These are phyloP conservation scores for Mycena citricolor DNA, from an alignment of 1,284 basidiomycete species.

Conservation along the genomic window DNA sequence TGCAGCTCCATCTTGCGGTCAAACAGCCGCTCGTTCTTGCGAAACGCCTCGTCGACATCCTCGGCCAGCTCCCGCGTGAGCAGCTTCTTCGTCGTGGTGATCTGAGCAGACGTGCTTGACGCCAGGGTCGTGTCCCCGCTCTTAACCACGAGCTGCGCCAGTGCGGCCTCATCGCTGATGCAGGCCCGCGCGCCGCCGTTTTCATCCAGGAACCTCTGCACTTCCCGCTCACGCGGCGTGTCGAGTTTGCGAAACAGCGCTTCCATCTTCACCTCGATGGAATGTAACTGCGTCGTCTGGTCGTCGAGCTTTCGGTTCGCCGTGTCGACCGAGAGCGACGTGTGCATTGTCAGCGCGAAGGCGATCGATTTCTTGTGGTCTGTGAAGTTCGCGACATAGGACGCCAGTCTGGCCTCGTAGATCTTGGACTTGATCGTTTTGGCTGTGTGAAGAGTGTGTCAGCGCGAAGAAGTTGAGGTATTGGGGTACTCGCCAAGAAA, in stretches of 20 bases:
- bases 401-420: conserved; percentile 38
- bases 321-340: conserved; percentile 32
- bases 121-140: conserved; percentile 26
- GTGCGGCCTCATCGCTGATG: conserved; percentile 25
- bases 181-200: conserved; percentile 30
- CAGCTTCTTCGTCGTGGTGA: conserved; percentile 24
- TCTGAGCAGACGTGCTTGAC: conserved; percentile 4
- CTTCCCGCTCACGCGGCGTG: conserved; percentile 31
- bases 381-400: conserved; percentile 33
- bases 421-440: conserved; percentile 38
- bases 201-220: conserved; percentile 28
- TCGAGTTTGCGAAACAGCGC: conserved; percentile 28
- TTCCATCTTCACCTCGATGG: conserved; percentile 26
- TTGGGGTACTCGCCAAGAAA: conserved; percentile 25
- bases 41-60: conserved; percentile 38
- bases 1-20: conserved; percentile 41
- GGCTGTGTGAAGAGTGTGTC: conserved; percentile 23
- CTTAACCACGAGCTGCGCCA: conserved; percentile 26
- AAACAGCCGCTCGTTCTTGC: conserved; percentile 37
- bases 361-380: conserved; percentile 34
- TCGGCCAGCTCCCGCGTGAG: conserved; percentile 36
- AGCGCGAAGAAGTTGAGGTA: neutral
- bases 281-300: conserved; percentile 25
- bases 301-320: conserved; percentile 33
- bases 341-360: conserved; percentile 35